A percentile compares a stretch with the other conserved stretches of the same genome.
Conservation (phyloP, 352 stramenopile species). For the Pythium plurisporium region DNA sequence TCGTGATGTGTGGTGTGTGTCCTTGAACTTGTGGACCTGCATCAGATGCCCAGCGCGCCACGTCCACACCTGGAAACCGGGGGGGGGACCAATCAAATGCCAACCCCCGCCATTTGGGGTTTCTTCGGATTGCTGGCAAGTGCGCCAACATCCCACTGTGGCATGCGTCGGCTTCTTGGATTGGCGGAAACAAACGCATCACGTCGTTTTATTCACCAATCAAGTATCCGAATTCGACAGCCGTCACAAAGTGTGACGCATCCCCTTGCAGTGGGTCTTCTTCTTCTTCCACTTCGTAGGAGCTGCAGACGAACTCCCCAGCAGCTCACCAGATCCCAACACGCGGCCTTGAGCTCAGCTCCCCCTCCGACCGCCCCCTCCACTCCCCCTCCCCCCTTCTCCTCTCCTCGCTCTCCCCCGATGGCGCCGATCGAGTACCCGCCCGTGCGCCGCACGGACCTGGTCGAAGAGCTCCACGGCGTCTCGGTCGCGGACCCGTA, state of each 20-base stretch:
- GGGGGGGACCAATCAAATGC: too few species aligned
- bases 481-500: conserved; percentile 59
- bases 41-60: too few species aligned
- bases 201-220: conserved; percentile 7
- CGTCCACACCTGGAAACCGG: too few species aligned
- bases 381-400: not conserved
- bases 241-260: not conserved
- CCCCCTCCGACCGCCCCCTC: not conserved
- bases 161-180: not conserved
- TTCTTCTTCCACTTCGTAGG: conserved; percentile 10
- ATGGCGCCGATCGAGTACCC: conserved; percentile 37
- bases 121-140: not conserved
- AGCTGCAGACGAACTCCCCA: conserved; percentile 19
- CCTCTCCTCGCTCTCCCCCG: not conserved
- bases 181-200: too few species aligned
- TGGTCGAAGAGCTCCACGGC: conserved; percentile 58
- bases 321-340: conserved; percentile 10
- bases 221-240: not conserved
- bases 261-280: not conserved
- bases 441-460: conserved; percentile 36
- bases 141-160: not conserved
- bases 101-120: conserved; percentile 2
- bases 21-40: conserved; percentile 7
- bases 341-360: conserved; percentile 7
- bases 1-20: conserved; percentile 1